phyloP scores from a whole-genome alignment of 2,329 filamentous ascomycete genomes.

The Venturiaceae sp. region DNA sequence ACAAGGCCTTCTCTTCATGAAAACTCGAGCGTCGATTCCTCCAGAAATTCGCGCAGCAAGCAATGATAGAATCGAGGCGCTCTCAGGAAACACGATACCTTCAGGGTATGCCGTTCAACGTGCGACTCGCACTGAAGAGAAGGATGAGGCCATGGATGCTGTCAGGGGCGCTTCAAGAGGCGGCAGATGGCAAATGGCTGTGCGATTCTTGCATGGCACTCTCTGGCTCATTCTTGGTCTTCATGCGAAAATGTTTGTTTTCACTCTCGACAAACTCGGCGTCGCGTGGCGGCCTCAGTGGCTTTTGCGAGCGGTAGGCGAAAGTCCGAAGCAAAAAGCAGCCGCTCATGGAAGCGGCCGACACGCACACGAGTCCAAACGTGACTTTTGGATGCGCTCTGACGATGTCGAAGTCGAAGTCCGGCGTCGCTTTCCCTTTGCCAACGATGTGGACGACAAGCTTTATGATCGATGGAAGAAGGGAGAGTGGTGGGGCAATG shows the following conservation, averaged over 20 bases:
- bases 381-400: conserved; percentile 35
- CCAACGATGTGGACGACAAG: conserved; percentile 49
- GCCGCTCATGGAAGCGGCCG: conserved; percentile 11
- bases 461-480: conserved; percentile 79
- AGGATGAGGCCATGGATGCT: conserved; percentile 15
- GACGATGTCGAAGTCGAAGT: conserved; percentile 74
- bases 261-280: conserved; percentile 47
- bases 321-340: conserved; percentile 16
- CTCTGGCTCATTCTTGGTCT: conserved; percentile 53
- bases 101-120: conserved; percentile 59
- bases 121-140: conserved; percentile 45
- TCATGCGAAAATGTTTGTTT: conserved; percentile 44
- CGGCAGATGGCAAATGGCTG: conserved; percentile 61
- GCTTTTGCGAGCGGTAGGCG: conserved; percentile 44
- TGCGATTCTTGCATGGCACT: conserved; percentile 69
- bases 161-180: conserved; percentile 12
- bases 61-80: conserved; percentile 17
- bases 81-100: neutral
- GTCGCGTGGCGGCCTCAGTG: conserved; percentile 54
- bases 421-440: conserved; percentile 35
- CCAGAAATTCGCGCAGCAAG: conserved; percentile 30
- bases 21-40: conserved; percentile 27
- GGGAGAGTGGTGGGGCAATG: conserved; percentile 76
- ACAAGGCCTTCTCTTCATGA: conserved; percentile 26
- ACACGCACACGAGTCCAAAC: conserved; percentile 31